Evolutionary conservation across 2,329 filamentous ascomycete species (phyloP), one percentile per base, ranked within the genome.

Genomic region (Pyrenophora graminea): DNA sequence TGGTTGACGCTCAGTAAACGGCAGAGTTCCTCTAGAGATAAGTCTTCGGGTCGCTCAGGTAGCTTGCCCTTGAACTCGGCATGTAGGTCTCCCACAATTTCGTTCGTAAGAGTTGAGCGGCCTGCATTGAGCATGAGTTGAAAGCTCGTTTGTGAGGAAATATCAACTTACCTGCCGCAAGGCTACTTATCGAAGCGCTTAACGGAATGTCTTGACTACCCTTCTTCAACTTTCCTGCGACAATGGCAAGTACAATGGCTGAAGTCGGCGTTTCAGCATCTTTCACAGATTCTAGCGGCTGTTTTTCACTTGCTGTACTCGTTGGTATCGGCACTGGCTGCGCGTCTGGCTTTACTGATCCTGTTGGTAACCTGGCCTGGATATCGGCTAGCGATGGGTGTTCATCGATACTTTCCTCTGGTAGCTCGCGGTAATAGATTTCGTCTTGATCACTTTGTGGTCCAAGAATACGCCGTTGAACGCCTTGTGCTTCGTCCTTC

Each of bases 381-480:
- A 21, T 21, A 21, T 21, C 19, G 19, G 19, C 19, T 21, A 21
- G 1, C 19, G 19, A 21, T 21, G 19, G 19, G 19, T 21, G 19
- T 21, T 21, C 19, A 21, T 21, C 19, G 3, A 21, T 21, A 21
- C 19, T 21, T 21, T 21, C 19, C 19, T 21, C 19, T 5, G 19
- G 19, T 21, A 21, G 19, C 19, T 21, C 19, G 19, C 19, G 19
- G 19, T 21, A 21, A 21, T 21, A 21, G 19, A 21, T 21, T 21
- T 21, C 19, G 19, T 21, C 19, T 21, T 21, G 19, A 21, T 21
- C 77, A 21, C 94, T 77, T 99, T 99, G 82, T 96, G 97, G 81
- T 97, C 94, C 97, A 49, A 99, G 85, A 73, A 99, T 97, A 76
- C 97, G 93, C 74, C 94, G 86, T 78, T 97, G 92, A 37, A 97